A percentile compares a stretch with the other conserved stretches of the same genome.
Conservation (phyloP, 1,284 basidiomycete genomes). For the Irpex lacteus region DNA sequence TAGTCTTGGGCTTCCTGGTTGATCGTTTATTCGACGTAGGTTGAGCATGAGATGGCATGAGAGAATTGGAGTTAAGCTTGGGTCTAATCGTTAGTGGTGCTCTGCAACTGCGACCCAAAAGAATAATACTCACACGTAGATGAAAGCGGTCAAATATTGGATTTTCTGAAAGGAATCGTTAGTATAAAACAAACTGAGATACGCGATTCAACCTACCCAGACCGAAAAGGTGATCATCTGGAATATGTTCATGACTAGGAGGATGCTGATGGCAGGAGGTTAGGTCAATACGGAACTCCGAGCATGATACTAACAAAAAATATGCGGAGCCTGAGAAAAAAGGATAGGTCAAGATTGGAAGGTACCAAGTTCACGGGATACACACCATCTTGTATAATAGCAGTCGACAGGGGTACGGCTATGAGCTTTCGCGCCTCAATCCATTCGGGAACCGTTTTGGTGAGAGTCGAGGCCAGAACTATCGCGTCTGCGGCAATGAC, state of each 20-base stretch:
- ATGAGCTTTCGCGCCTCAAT: neutral
- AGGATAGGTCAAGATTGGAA: neutral
- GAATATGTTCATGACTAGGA: neutral
- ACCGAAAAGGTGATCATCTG: slow-evolving; percentile 3
- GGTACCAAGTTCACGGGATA: neutral
- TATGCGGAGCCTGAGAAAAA: neutral
- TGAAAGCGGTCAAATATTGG: neutral
- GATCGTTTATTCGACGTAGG: neutral
- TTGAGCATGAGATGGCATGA: neutral
- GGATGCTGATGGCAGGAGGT: neutral
- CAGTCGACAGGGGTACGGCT: neutral
- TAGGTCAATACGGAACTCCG: neutral
- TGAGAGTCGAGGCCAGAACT: neutral
- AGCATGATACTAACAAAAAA: neutral
- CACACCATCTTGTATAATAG: neutral
- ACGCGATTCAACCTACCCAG: neutral
- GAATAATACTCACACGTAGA: neutral
- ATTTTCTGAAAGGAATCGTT: neutral
- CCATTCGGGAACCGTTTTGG: neutral
- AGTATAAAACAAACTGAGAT: neutral
- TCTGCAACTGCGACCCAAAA: neutral
- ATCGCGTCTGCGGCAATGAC: slow-evolving; percentile 2
- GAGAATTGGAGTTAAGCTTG: neutral
- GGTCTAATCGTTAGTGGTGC: neutral
- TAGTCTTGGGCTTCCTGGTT: neutral